Evolutionary conservation across 169 alveolate species (phyloP).

Genomic region (Plasmodium vivax): DNA sequence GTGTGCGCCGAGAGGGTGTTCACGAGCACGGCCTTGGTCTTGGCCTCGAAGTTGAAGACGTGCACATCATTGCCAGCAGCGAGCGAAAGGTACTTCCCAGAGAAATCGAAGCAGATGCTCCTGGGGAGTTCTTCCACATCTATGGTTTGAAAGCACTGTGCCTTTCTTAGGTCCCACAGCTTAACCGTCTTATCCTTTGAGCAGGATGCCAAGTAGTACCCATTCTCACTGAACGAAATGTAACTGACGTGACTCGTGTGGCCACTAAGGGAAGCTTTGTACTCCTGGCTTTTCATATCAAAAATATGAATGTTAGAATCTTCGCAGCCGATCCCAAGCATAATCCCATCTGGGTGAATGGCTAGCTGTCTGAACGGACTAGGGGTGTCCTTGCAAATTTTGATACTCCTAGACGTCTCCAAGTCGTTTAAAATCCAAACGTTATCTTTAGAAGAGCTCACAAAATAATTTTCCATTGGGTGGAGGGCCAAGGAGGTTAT

Average conservation of each 20-base stretch:
- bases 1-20: constrained; percentile 75
- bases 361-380: constrained; percentile 73
- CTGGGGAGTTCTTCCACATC: constrained; percentile 77
- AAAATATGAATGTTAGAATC: constrained; percentile 87
- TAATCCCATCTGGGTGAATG: constrained; percentile 92
- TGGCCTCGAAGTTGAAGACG: constrained; percentile 73
- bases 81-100: constrained; percentile 78
- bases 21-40: constrained; percentile 53
- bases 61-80: constrained; percentile 50
- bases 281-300: constrained; percentile 85
- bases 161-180: constrained; percentile 87
- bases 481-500: constrained; percentile 82
- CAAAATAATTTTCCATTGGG: constrained; percentile 86
- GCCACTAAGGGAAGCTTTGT: constrained; percentile 78
- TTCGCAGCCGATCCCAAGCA: constrained; percentile 84
- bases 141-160: constrained; percentile 78
- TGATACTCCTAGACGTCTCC: constrained; percentile 83
- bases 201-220: constrained; percentile 88
- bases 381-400: constrained; percentile 80
- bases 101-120: constrained; percentile 79
- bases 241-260: constrained; percentile 50
- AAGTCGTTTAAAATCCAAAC: constrained; percentile 85
- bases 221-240: constrained; percentile 88
- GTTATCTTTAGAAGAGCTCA: constrained; percentile 81
- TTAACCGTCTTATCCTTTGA: constrained; percentile 81